Conservation (phyloP, 371 early-diverging fungal genomes). For the Syncephalastrum contaminatum region DNA sequence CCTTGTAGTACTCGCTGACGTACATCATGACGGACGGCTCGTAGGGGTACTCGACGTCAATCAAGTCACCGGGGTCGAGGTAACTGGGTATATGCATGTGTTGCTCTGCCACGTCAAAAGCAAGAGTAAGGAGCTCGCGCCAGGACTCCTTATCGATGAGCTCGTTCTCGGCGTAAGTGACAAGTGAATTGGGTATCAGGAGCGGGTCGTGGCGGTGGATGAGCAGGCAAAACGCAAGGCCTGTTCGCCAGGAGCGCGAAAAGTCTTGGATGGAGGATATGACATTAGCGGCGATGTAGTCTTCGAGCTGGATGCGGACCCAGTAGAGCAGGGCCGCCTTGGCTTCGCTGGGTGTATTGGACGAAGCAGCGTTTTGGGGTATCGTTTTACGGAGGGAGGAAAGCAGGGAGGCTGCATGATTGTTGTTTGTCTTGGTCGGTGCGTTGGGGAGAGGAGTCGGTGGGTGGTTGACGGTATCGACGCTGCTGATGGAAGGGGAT, state of each 20-base stretch:
- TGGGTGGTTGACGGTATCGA: too few relatives aligned
- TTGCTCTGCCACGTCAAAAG: conserved; percentile 34
- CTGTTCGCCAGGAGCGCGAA: conserved; percentile 71
- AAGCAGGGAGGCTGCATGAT: too few relatives aligned
- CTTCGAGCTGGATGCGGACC: conserved; percentile 67
- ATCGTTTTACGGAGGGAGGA: too few relatives aligned
- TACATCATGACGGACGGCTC: conserved; percentile 55
- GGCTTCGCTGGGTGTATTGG: conserved; percentile 35
- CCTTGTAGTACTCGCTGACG: conserved; percentile 47
- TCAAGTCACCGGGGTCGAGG: conserved; percentile 46
- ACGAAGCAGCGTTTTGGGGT: too few relatives aligned
- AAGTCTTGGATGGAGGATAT: conserved; percentile 67
- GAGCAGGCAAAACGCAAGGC: conserved; percentile 70
- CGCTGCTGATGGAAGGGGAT: too few relatives aligned
- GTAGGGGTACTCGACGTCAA: conserved; percentile 49
- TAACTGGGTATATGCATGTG: conserved; percentile 41
- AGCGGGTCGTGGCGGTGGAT: conserved; percentile 69
- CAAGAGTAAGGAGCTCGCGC: conserved; percentile 28
- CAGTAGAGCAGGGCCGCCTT: conserved; percentile 64
- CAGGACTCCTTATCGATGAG: conserved; percentile 33
- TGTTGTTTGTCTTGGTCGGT: too few relatives aligned
- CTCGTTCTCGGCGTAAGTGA: conserved; percentile 25
- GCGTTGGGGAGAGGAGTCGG: too few relatives aligned
- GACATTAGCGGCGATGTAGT: conserved; percentile 56
- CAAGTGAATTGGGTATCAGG: conserved; percentile 60